Conservation (phyloP, 495 filamentous ascomycete species). For the Neurospora sp. region DNA sequence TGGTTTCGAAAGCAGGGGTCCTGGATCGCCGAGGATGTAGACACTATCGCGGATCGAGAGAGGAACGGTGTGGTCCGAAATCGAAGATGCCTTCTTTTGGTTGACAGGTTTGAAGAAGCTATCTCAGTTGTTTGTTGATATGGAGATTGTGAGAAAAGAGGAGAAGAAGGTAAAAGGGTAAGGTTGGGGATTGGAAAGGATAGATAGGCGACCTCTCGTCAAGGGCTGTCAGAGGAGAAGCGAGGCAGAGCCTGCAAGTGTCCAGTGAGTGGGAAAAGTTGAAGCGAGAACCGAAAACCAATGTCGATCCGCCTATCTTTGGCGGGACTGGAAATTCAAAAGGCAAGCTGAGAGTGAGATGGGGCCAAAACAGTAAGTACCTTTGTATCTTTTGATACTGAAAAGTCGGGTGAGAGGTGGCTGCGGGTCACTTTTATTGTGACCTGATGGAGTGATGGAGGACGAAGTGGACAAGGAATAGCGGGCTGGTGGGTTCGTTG, state of each 20-base stretch:
- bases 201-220: not conserved
- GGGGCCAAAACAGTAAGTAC: not conserved
- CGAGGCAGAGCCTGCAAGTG: not conserved
- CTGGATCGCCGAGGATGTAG: not conserved
- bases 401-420: not conserved
- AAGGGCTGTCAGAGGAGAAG: not conserved
- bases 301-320: not conserved
- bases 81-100: not conserved
- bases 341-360: not conserved
- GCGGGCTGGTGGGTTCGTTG: not conserved
- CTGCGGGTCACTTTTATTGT: not conserved
- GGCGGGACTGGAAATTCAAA: not conserved
- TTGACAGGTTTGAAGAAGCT: not conserved
- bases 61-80: not conserved
- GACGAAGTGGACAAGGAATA: not conserved
- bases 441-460: not conserved
- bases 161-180: not conserved
- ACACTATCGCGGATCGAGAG: not conserved
- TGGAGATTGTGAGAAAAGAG: not conserved
- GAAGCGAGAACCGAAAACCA: not conserved
- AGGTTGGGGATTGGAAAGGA: not conserved
- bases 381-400: not conserved
- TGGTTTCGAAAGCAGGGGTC: not conserved
- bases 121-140: not conserved
- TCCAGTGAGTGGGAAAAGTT: not conserved